Conservation (phyloP, 2,329 filamentous ascomycete species). For the Cladosporium sp. region DNA sequence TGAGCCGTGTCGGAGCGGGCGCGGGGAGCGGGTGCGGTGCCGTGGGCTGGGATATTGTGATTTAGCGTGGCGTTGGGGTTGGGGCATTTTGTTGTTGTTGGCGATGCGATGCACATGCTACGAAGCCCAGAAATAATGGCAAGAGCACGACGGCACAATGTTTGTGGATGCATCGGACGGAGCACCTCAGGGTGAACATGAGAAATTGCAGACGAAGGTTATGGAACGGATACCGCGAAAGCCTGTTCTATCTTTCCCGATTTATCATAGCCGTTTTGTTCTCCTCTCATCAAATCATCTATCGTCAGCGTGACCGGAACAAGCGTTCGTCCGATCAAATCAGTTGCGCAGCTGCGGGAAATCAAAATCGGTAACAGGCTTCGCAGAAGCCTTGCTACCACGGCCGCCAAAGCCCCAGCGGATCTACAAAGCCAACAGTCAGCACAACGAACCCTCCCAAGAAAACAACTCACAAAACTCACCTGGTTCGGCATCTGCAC, state of each 20-base stretch:
- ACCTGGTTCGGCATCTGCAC: constrained; percentile 66
- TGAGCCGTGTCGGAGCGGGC: neutral
- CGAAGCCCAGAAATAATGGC: too few relatives aligned
- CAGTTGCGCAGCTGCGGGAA: constrained; percentile 1
- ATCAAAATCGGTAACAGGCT: constrained; percentile 19
- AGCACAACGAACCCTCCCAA: neutral
- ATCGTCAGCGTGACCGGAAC: neutral
- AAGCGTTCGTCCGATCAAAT: neutral
- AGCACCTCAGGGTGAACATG: too few relatives aligned
- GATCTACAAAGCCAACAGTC: constrained; percentile 30
- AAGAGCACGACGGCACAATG: too few relatives aligned
- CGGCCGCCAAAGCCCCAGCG: constrained; percentile 52
- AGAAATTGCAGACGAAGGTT: too few relatives aligned
- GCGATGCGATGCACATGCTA: neutral
- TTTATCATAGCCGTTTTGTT: too few relatives aligned
- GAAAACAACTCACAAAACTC: neutral
- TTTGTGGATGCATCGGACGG: too few relatives aligned
- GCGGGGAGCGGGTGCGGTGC: too few relatives aligned
- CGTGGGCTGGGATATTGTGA: neutral
- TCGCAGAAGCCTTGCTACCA: constrained; percentile 29
- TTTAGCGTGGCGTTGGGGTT: constrained; percentile 13
- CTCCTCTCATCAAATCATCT: too few relatives aligned
- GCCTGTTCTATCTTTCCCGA: too few relatives aligned
- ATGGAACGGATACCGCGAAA: too few relatives aligned
- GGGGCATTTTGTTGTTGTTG: constrained; percentile 7